Percentiles rank a stretch among this genome's conserved stretches.
Conservation (phyloP, 345 rosid genomes). For the Pseudoturritis turrita region DNA sequence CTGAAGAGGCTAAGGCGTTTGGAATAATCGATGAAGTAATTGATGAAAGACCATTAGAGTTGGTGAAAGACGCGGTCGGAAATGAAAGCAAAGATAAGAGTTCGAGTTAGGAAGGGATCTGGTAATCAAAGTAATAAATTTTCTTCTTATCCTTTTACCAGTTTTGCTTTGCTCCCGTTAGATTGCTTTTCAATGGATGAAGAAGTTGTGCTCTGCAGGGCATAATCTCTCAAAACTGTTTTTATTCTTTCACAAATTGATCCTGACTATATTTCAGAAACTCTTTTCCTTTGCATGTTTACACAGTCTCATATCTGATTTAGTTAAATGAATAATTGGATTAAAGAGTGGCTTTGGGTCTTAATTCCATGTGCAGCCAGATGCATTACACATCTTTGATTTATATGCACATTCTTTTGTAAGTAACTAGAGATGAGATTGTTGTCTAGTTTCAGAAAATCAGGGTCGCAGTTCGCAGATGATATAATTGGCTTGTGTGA, state of each 20-base stretch:
- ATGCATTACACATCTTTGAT: not conserved
- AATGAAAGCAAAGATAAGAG: slow-evolving; percentile 58
- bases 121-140: slow-evolving; percentile 28
- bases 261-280: slow-evolving; percentile 5
- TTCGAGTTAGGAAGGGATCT: slow-evolving; percentile 40
- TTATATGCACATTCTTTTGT: not conserved
- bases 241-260: slow-evolving; percentile 7
- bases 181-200: not conserved
- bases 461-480: not conserved
- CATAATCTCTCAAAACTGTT: slow-evolving; percentile 14
- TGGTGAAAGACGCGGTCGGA: slow-evolving; percentile 77
- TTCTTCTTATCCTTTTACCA: not conserved
- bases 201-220: slow-evolving; percentile 8
- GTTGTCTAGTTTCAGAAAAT: not conserved
- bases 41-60: slow-evolving; percentile 71
- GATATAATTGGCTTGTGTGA: not conserved
- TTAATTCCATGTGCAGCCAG: not conserved
- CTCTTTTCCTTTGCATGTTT: slow-evolving; percentile 4
- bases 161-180: slow-evolving; percentile 17
- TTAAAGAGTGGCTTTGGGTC: not conserved
- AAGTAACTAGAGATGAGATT: slow-evolving; percentile 1
- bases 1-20: slow-evolving; percentile 85
- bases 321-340: not conserved
- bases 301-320: not conserved
- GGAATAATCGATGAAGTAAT: slow-evolving; percentile 97